Conservation (phyloP, 2,329 filamentous ascomycete species). For the Alternaria sp. region DNA sequence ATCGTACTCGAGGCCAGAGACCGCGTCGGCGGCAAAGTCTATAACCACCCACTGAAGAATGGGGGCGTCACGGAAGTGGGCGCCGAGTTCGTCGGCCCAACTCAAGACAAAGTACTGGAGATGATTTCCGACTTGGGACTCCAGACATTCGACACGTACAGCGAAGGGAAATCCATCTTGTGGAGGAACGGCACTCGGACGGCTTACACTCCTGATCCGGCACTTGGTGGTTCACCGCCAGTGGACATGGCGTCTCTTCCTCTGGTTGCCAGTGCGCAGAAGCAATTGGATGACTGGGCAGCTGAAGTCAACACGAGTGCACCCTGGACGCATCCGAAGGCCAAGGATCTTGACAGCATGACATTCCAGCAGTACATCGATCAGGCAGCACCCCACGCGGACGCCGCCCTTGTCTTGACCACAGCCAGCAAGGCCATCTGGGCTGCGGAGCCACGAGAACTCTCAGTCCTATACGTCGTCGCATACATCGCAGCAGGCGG, state of each 20-base stretch:
- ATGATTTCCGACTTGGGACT: conserved; percentile 28
- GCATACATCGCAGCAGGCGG: conserved; percentile 28
- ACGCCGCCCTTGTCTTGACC: conserved; percentile 16
- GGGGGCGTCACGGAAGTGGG: conserved; percentile 30
- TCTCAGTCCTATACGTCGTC: conserved; percentile 26
- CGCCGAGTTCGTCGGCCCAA: conserved; percentile 32
- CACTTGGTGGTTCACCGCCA: conserved; percentile 20
- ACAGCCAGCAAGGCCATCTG: conserved; percentile 20
- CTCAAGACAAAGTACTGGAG: conserved; percentile 23
- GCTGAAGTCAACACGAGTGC: conserved; percentile 22
- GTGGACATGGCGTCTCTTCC: conserved; percentile 11
- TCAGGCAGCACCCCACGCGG: conserved; percentile 1
- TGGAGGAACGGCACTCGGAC: conserved; percentile 20
- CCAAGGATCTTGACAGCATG: conserved; percentile 19
- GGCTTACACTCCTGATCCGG: conserved; percentile 15
- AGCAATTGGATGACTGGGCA: conserved; percentile 24
- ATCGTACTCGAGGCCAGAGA: conserved; percentile 59
- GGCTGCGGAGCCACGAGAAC: conserved; percentile 16
- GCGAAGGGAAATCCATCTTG: conserved; percentile 17
- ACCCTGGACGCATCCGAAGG: conserved; percentile 22
- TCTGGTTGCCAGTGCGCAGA: conserved; percentile 14
- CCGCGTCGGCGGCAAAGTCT: conserved; percentile 61
- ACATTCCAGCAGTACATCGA: conserved; percentile 18
- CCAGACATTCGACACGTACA: conserved; percentile 22
- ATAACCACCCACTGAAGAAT: conserved; percentile 23